Percentiles rank a stretch among this genome's conserved stretches.
phyloP scores from a whole-genome alignment of 306 rosid genomes.

The apple (Malus domestica) region ASM211411v1 NC_041798.1:852501-853000 shows the following conservation, averaged over 20 bases:
- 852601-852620: not conserved
- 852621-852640: not conserved
- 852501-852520: slow-evolving; percentile 65
- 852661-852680: not conserved
- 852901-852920: not conserved
- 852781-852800: not conserved
- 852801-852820: not conserved
- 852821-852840: not conserved
- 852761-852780: not conserved
- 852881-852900: not conserved
- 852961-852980: not conserved
- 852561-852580: not conserved
- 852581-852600: not conserved
- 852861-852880: not conserved
- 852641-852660: not conserved
- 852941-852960: not conserved
- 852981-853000: too few species aligned
- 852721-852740: not conserved
- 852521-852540: slow-evolving; percentile 93
- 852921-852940: not conserved
- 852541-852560: not conserved
- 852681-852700: not conserved
- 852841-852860: not conserved
- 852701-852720: not conserved
- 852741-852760: not conserved